Evolutionary conservation across 2,329 filamentous ascomycete genomes (phyloP).

Genomic region (Fusarium guadeloupense): DNA sequence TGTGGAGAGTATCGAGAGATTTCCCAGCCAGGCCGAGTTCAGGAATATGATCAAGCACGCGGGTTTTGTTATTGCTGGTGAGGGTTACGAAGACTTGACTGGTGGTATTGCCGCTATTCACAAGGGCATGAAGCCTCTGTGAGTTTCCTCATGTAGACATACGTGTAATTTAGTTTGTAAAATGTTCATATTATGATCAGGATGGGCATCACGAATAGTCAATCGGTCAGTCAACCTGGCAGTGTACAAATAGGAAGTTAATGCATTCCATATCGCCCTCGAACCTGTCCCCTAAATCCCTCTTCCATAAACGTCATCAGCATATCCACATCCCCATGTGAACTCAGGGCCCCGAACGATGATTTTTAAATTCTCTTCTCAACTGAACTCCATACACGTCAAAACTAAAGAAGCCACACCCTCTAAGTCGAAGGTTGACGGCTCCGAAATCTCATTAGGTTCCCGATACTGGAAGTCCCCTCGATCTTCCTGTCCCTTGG

Average conservation of each 20-base stretch:
- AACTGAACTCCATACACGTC: constrained; percentile 48
- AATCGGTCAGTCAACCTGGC: constrained; percentile 10
- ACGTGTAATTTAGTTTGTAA: constrained; percentile 39
- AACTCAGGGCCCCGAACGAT: constrained; percentile 41
- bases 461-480: constrained; percentile 45
- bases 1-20: constrained; percentile 95
- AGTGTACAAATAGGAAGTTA: constrained; percentile 41
- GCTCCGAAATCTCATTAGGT: constrained; percentile 51
- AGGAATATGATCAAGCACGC: constrained; percentile 82
- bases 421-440: constrained; percentile 41
- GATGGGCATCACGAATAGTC: constrained; percentile 21
- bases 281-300: constrained; percentile 27
- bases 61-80: constrained; percentile 84
- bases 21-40: constrained; percentile 88
- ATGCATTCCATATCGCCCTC: constrained; percentile 37
- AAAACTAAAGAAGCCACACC: constrained; percentile 46
- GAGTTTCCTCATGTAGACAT: constrained; percentile 13
- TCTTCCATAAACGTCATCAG: constrained; percentile 28
- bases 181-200: constrained; percentile 14
- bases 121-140: constrained; percentile 86
- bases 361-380: constrained; percentile 44
- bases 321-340: constrained; percentile 30
- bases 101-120: constrained; percentile 95
- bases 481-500: constrained; percentile 38
- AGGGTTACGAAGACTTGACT: constrained; percentile 89